Evolutionary conservation across 1,284 basidiomycete species (phyloP), one percentile per base, ranked within the genome.

Genomic region (Ganoderma multipileum): DNA sequence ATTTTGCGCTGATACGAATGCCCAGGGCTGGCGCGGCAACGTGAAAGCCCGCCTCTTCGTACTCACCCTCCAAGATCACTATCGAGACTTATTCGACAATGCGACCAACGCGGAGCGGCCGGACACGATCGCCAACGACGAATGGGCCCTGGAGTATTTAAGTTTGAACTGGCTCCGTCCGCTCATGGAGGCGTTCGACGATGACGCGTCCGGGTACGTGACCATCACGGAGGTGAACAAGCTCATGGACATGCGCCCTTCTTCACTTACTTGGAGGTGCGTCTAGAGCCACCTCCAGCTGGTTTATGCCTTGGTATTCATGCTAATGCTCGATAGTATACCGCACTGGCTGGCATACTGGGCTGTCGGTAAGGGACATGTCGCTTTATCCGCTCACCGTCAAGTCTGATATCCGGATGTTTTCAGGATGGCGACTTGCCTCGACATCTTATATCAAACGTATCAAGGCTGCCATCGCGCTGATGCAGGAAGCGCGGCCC

Each of bases 191-290:
- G 78, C 77, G 0, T 76, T 80, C 52, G 80, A 81, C 62, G 76
- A 77, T 33, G 80, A 82, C 61, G 77, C 74, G 0, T 76, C 73
- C 18, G 78, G 79, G 0, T 80, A 78, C 61, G 71, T 81, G 2
- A 80, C 75, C 16, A 73, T 80, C n/a, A 68, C 72, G 16, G 80
- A 81, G 55, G 66, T 72, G 36, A 72, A 72, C 59, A 66, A 61
- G 38, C 57, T 72, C n/a, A 71, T 71, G 67, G 67, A 68, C 16
- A 50, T 64, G 42, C 61, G 68, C 0, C 67, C 66, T 3, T 38
- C 65, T 1, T 59, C 57, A 5, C 67, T 67, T 3, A 23, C 20
- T 6, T 73, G 72, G 72, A 73, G 72, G 72, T 71, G 4, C 39
- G 33, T 61, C 59, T 5, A 2, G 9, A 50, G 36, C 18, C 16